Percentiles rank a stretch among this genome's conserved stretches.
phyloP scores from a whole-genome alignment of 768 basidiomycete species.

The Calvatia gigantea region DNA sequence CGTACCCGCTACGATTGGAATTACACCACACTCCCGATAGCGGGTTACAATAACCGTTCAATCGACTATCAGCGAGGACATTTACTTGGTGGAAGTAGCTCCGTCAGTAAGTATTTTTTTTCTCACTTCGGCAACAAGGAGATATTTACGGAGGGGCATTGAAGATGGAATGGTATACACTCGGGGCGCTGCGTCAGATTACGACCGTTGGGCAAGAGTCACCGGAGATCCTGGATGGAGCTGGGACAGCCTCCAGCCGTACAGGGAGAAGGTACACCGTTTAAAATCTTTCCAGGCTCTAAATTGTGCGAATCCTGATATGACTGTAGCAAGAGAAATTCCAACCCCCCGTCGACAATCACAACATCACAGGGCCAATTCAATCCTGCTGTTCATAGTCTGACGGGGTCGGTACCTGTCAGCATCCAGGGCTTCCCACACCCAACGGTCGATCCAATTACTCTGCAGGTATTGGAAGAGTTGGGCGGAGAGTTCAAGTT shows the following conservation, averaged over 20 bases:
- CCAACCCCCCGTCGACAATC: slow-evolving; percentile 25
- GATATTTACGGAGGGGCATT: neutral
- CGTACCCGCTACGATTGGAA: slow-evolving; percentile 28
- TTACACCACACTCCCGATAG: slow-evolving; percentile 26
- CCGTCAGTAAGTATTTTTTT: slow-evolving; percentile 23
- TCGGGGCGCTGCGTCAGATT: slow-evolving; percentile 26
- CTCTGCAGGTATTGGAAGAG: slow-evolving; percentile 26
- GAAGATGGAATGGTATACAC: slow-evolving; percentile 22
- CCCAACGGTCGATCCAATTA: neutral
- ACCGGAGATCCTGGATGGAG: slow-evolving; percentile 27
- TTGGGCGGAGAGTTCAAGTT: slow-evolving; percentile 18
- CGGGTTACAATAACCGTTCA: slow-evolving; percentile 20
- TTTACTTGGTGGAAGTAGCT: slow-evolving; percentile 30
- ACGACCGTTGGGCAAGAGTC: slow-evolving; percentile 21
- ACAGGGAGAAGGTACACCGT: slow-evolving; percentile 21
- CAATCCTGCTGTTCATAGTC: slow-evolving; percentile 27
- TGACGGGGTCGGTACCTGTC: slow-evolving; percentile 22
- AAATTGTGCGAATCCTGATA: neutral
- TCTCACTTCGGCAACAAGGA: neutral
- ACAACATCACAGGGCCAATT: slow-evolving; percentile 29
- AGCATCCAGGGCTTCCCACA: slow-evolving; percentile 23
- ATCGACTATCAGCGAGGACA: slow-evolving; percentile 26
- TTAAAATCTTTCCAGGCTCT: neutral
- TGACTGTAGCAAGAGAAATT: slow-evolving; percentile 20
- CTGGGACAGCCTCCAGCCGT: slow-evolving; percentile 26